phyloP scores from a whole-genome alignment of 169 alveolate genomes.

The Plasmodium ovale region DNA sequence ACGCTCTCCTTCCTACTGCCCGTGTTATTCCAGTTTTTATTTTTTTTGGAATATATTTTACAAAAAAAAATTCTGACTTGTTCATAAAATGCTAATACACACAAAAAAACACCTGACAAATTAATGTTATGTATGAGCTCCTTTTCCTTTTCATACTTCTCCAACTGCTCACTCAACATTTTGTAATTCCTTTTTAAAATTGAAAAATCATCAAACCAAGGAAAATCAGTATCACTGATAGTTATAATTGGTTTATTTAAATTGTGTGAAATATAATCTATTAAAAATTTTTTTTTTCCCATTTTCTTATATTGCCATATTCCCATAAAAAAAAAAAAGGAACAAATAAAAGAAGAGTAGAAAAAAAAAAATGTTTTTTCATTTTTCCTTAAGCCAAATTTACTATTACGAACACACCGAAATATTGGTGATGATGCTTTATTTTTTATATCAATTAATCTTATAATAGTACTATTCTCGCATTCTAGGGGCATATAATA shows the following conservation, averaged over 20 bases:
- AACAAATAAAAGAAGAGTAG: slow-evolving; percentile 78
- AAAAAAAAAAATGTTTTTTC: slow-evolving; percentile 81
- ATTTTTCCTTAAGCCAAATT: slow-evolving; percentile 89
- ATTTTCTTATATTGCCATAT: slow-evolving; percentile 88
- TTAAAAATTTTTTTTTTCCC: slow-evolving; percentile 83
- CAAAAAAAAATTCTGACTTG: background rate
- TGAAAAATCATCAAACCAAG: slow-evolving; percentile 59
- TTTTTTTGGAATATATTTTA: background rate
- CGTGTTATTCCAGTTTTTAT: background rate
- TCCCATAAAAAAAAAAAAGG: slow-evolving; percentile 83
- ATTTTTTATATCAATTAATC: slow-evolving; percentile 81
- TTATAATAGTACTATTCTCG: slow-evolving; percentile 86
- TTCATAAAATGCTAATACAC: slow-evolving; percentile 12
- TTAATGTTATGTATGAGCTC: background rate
- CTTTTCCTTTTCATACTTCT: slow-evolving; percentile 22
- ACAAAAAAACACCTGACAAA: background rate
- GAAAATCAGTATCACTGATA: slow-evolving; percentile 46
- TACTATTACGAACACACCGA: slow-evolving; percentile 84
- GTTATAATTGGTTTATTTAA: slow-evolving; percentile 72
- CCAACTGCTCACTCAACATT: slow-evolving; percentile 13
- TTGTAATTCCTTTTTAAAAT: slow-evolving; percentile 20
- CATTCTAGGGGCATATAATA: slow-evolving; percentile 85
- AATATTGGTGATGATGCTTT: slow-evolving; percentile 87
- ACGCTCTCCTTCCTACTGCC: background rate
- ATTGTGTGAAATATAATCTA: slow-evolving; percentile 78